Base-by-base conservation (phyloP, 352 stramenopile genomes). In the Pilasporangium apinafurcum region DNA sequence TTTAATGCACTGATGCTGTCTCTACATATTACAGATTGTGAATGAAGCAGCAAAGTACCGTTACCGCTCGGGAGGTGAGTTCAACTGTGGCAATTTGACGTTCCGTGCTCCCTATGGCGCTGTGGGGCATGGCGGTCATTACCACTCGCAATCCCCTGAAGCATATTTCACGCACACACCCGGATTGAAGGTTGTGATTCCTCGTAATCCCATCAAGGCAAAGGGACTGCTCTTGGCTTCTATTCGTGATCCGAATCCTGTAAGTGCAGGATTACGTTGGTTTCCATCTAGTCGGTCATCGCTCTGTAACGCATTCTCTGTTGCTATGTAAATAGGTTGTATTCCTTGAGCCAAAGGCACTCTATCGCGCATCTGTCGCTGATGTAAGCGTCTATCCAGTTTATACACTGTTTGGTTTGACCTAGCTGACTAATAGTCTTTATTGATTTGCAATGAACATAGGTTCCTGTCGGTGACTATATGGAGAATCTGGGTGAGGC, bases 21-120 rank as follows among this genome's bases (percentile, higher is more conserved):
- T 20, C 5, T 38, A 20, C 14, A 13, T 14, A 17, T 6, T n/a
- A 28, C 72, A 98, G 64, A 96, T 99, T 55, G 95, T 98, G 24
- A 98, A 98, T 61, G 96, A 98, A 64, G 95, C 96, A 24, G 95
- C 96, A 39, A 99, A 99, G 64, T 99, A 97, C 70, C 83, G 96
- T 1, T 99, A 98, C 67, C 82, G 96, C n/a, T 97, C 82, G 31
- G 96, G 96, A 17, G 95, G 96, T 65, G 86, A 98, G 67, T 99
- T 98, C 67, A 75, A 98, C 65, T 98, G 94, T 60, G 96, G 96
- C 29, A 96, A 96, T 44, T 81, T 99, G 30, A 99, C 95, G 3
- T 75, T 99, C 40, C 90, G 96, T 18, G 79, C 91, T 14, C 96
- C 96, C 18, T 98, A 96, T 62, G 96, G 96, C 37, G 95, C 96